These are phyloP conservation scores for Xylariaceae sp. DNA, from an alignment of 2,329 filamentous ascomycete genomes.

Conservation along the genomic window DNA sequence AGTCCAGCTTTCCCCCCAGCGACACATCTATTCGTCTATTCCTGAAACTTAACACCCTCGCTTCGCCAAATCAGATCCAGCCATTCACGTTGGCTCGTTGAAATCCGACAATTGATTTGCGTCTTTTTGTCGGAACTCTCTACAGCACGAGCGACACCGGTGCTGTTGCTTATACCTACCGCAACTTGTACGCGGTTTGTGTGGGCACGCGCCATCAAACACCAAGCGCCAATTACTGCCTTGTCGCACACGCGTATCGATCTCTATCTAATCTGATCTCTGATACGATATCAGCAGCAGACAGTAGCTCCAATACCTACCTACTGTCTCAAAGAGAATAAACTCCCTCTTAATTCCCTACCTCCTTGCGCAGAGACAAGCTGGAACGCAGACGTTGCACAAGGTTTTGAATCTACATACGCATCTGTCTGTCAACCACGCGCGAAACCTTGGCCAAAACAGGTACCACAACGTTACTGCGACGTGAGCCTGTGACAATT, in stretches of 20 bases:
- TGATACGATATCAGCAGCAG: too few relatives aligned
- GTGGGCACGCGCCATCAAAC: conserved; percentile 22
- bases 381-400: conserved; percentile 25
- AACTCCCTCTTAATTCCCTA: background rate
- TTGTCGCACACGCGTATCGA: conserved; percentile 21
- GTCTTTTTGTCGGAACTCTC: conserved; percentile 17
- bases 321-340: too few relatives aligned
- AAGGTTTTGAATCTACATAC: conserved; percentile 20
- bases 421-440: conserved; percentile 27
- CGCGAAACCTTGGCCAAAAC: conserved; percentile 16
- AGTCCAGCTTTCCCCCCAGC: conserved; percentile 30
- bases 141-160: conserved; percentile 7
- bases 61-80: conserved; percentile 35
- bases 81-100: conserved; percentile 9
- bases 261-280: conserved; percentile 24
- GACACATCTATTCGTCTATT: conserved; percentile 35
- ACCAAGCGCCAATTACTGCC: conserved; percentile 19
- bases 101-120: conserved; percentile 21
- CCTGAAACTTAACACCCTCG: conserved; percentile 35
- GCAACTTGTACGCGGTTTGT: conserved; percentile 7
- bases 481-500: conserved; percentile 28
- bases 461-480: conserved; percentile 28
- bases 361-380: conserved; percentile 18
- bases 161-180: background rate
- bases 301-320: too few relatives aligned